Percentiles rank a stretch among this genome's conserved stretches.
phyloP scores from a whole-genome alignment of 1,284 basidiomycete species.

The Ustilago esculenta region DNA sequence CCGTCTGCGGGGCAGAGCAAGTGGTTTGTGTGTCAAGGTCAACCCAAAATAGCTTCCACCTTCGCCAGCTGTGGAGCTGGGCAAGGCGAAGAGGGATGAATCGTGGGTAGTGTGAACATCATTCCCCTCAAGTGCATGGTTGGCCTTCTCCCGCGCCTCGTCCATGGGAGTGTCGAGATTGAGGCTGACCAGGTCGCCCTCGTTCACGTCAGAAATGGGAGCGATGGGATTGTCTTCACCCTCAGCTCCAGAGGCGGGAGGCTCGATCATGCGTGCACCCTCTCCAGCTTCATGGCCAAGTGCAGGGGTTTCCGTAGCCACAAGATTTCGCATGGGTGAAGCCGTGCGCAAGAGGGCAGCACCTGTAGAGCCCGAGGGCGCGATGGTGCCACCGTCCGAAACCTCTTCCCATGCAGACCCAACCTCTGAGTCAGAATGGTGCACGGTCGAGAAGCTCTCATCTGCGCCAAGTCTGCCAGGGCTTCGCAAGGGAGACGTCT shows the following conservation, averaged over 20 bases:
- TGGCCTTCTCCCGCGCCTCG: background rate
- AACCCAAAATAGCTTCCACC: conserved; percentile 13
- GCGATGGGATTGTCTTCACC: background rate
- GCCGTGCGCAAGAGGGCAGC: conserved; percentile 3
- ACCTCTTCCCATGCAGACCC: conserved; percentile 50
- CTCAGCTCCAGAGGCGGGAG: too few relatives aligned
- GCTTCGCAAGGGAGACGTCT: conserved; percentile 7
- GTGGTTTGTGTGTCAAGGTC: conserved; percentile 13
- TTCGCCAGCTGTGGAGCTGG: background rate
- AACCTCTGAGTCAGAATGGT: conserved; percentile 37
- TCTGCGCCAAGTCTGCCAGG: conserved; percentile 17
- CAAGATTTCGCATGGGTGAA: conserved; percentile 8
- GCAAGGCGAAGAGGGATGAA: background rate
- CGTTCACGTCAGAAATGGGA: conserved; percentile 7
- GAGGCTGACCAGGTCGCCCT: conserved; percentile 17
- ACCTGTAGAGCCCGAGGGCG: conserved; percentile 13
- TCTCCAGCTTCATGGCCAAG: background rate
- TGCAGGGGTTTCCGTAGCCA: too few relatives aligned
- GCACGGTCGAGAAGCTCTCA: conserved; percentile 41
- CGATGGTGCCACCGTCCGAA: conserved; percentile 49
- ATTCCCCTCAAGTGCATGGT: too few relatives aligned
- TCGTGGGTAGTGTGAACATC: too few relatives aligned
- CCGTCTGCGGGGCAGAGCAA: conserved; percentile 13
- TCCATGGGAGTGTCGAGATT: conserved; percentile 13
- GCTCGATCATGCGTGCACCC: background rate